Percentiles rank a stretch among this genome's conserved stretches.
Evolutionary conservation across 1,284 basidiomycete species (phyloP).

Genomic region (Clitocybe nebularis): DNA sequence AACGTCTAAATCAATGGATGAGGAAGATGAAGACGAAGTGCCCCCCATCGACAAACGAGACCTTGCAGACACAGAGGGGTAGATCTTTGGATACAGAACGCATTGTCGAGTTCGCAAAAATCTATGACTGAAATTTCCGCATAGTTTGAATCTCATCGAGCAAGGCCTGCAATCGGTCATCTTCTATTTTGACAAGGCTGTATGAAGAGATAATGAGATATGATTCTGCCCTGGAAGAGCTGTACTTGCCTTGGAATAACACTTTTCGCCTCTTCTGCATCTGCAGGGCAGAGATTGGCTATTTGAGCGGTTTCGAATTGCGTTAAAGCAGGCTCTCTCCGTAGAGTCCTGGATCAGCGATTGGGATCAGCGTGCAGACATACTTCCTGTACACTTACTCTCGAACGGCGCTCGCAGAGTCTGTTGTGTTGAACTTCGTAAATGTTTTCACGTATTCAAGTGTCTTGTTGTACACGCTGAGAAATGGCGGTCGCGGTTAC

Average conservation of each 20-base stretch:
- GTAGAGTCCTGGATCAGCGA: conserved; percentile 50
- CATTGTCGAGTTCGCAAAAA: conserved; percentile 12
- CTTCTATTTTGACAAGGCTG: conserved; percentile 84
- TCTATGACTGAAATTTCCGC: conserved; percentile 79
- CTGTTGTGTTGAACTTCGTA: conserved; percentile 84
- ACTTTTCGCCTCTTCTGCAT: conserved; percentile 89
- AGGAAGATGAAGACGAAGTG: conserved; percentile 54
- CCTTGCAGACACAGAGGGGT: conserved; percentile 72
- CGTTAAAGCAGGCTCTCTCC: conserved; percentile 72
- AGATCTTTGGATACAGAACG: conserved; percentile 15
- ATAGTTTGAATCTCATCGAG: conserved; percentile 87
- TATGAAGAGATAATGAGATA: not conserved
- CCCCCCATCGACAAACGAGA: conserved; percentile 47
- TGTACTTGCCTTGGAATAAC: conserved; percentile 74
- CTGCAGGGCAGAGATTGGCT: conserved; percentile 84
- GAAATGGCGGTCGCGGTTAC: not conserved
- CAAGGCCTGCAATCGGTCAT: conserved; percentile 76
- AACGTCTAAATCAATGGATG: conserved; percentile 36
- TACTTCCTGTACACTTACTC: conserved; percentile 51
- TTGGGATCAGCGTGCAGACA: not conserved
- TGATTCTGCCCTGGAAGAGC: not conserved
- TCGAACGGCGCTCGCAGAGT: conserved; percentile 84
- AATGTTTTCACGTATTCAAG: conserved; percentile 90
- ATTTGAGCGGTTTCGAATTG: conserved; percentile 93
- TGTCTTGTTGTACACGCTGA: conserved; percentile 89